A percentile compares a stretch with the other conserved stretches of the same genome.
Conservation (phyloP, 2,329 filamentous ascomycete species). For the Oidium heveae region DNA sequence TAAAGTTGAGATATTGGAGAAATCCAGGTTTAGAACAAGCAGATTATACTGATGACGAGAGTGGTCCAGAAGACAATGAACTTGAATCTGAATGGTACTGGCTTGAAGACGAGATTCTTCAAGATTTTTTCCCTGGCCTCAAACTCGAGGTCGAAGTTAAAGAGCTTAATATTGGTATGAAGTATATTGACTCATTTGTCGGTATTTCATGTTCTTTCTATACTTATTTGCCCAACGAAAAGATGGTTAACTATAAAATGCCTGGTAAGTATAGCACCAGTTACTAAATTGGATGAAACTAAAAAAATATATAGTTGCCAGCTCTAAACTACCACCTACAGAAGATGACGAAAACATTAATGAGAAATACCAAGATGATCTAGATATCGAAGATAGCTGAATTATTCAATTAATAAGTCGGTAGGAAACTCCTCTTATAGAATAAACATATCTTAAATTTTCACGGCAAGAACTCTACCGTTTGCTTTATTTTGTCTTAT, state of each 20-base stretch:
- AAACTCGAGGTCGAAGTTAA: conserved; percentile 31
- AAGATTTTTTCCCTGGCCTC: conserved; percentile 36
- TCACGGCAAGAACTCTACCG: too few relatives aligned
- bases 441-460: too few relatives aligned
- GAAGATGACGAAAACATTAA: conserved; percentile 12
- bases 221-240: conserved; percentile 37
- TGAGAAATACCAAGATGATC: conserved; percentile 3
- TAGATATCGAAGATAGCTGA: neutral
- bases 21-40: conserved; percentile 11
- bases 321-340: conserved; percentile 10
- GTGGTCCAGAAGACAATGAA: conserved; percentile 8
- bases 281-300: neutral
- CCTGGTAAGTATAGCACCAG: conserved; percentile 16
- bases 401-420: neutral
- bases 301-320: conserved; percentile 7
- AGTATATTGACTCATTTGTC: conserved; percentile 34
- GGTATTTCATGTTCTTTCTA: conserved; percentile 36
- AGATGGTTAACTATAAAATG: conserved; percentile 41
- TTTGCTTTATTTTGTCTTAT: too few relatives aligned
- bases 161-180: conserved; percentile 31
- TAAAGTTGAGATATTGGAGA: conserved; percentile 20
- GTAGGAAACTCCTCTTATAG: too few relatives aligned
- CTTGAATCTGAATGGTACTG: conserved; percentile 28
- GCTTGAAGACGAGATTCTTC: conserved; percentile 35
- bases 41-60: conserved; percentile 9